Percentiles rank a stretch among this genome's conserved stretches.
Conservation (phyloP, 2,329 filamentous ascomycete species). For the Diaporthe helianthi region DNA sequence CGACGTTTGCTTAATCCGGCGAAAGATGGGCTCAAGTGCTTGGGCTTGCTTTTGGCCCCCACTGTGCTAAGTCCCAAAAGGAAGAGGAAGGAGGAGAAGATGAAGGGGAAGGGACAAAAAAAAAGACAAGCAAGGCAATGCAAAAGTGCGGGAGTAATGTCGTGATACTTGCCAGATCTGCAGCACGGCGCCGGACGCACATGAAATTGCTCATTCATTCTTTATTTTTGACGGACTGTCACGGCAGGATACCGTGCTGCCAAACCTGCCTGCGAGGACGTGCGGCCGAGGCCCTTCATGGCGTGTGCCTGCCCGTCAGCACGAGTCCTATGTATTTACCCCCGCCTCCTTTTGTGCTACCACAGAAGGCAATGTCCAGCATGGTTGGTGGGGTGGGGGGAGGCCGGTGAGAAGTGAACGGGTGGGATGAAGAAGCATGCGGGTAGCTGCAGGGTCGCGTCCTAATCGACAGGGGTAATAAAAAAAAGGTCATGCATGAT, state of each 20-base stretch:
- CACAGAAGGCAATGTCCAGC: background rate
- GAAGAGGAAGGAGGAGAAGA: no score
- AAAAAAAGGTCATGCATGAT: no score
- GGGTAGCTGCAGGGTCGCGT: slow-evolving; percentile 15
- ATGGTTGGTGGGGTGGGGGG: background rate
- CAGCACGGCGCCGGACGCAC: background rate
- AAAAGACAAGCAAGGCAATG: background rate
- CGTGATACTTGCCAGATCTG: slow-evolving; percentile 22
- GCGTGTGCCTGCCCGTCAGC: background rate
- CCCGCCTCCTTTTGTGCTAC: background rate
- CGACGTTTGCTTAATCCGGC: slow-evolving; percentile 1
- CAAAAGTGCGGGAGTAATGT: background rate
- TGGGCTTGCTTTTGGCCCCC: background rate
- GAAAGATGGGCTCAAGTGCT: no score
- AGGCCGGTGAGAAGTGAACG: background rate
- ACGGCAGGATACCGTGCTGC: slow-evolving; percentile 7
- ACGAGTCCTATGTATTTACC: background rate
- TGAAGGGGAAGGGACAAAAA: background rate
- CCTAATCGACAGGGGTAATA: slow-evolving; percentile 8
- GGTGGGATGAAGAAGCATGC: slow-evolving; percentile 9
- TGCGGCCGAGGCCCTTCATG: background rate
- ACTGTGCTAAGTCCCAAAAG: background rate
- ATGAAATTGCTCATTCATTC: no score
- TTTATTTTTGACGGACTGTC: slow-evolving; percentile 1
- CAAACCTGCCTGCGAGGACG: background rate